Evolutionary conservation across 1,284 basidiomycete species (phyloP), one percentile per base, ranked within the genome.

Genomic region (Vanrija sp.): DNA sequence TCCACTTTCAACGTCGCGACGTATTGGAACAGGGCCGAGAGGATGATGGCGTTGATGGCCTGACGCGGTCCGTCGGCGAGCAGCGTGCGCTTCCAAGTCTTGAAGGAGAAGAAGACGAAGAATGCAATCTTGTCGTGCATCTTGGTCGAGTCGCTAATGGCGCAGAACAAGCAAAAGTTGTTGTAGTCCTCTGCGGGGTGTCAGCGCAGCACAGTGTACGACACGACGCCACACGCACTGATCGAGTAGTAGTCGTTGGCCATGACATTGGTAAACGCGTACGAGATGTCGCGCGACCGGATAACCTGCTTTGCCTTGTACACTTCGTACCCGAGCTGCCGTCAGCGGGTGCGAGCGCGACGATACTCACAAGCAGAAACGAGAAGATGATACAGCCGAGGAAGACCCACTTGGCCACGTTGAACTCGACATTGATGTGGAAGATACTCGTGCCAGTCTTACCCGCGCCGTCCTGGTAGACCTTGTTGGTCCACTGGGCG

Each of bases 101-200:
- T 98, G 84, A 98, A 98, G 1, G 89, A 89, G 78, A 98, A 98
- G 83, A 98, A 98, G 73, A 98, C 85, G 76, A 97, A 98, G 82
- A 98, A 98, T 45, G 94, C 92, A 75, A 98, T 91, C 69, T 96
- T 91, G 75, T 98, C 95, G 75, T 88, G 93, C 65, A 85, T 86
- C 82, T 96, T 97, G 27, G 91, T 95, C 31, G 94, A 97, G 68
- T 89, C 87, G 68, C 87, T 87, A 77, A 98, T 97, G 66, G 96
- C 92, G 64, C 88, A 86, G 75, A 98, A 98, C 80, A 98, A 93
- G 77, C 95, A 98, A 72, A 96, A 98, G 75, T 96, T 89, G 73
- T 96, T 87, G 74, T 98, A 98, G 44, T 88, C 91, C 53, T 89
- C 89, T 88, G 68, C 12, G 5, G 23, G 41, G 22, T 8, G 41